These are phyloP conservation scores for Paraphoma sp. DNA, from an alignment of 2,329 filamentous ascomycete genomes.

Conservation along the genomic window DNA sequence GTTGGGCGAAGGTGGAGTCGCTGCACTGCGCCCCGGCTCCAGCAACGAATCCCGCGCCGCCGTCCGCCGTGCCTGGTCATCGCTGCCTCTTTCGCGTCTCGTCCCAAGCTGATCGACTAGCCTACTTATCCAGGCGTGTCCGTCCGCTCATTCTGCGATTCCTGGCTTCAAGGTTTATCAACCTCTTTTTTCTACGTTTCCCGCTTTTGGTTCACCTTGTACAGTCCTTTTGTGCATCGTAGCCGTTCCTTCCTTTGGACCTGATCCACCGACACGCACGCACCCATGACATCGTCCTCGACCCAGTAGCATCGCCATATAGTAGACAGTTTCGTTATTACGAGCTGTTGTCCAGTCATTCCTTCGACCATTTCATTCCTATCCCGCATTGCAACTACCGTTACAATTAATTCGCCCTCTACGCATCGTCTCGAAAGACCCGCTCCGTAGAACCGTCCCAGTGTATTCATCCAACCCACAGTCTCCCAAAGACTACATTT, in stretches of 20 bases:
- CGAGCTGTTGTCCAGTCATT: slow-evolving; percentile 51
- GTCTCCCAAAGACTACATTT: slow-evolving; percentile 19
- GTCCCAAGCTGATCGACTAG: slow-evolving; percentile 47
- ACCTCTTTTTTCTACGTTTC: slow-evolving; percentile 49
- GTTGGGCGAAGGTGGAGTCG: slow-evolving; percentile 42
- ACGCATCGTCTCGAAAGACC: slow-evolving; percentile 6
- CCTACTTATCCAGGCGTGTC: slow-evolving; percentile 49
- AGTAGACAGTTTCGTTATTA: slow-evolving; percentile 50
- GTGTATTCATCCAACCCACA: background rate
- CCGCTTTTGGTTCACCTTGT: slow-evolving; percentile 25
- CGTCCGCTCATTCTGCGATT: slow-evolving; percentile 45
- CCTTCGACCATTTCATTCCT: slow-evolving; percentile 38
- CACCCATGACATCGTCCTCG: slow-evolving; percentile 39
- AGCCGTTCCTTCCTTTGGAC: slow-evolving; percentile 49
- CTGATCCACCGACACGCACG: slow-evolving; percentile 31
- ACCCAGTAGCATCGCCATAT: slow-evolving; percentile 36
- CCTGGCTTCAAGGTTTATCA: slow-evolving; percentile 51
- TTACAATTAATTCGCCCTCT: slow-evolving; percentile 17
- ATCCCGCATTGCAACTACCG: slow-evolving; percentile 20
- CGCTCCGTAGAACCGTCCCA: background rate
- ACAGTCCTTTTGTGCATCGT: slow-evolving; percentile 43
- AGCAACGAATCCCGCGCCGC: slow-evolving; percentile 47
- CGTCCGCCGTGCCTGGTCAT: slow-evolving; percentile 49
- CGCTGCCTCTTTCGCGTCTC: slow-evolving; percentile 52
- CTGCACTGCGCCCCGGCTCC: slow-evolving; percentile 46